Base-by-base conservation (phyloP, 108 stramenopile genomes). In the Nitzschia sp. region DNA sequence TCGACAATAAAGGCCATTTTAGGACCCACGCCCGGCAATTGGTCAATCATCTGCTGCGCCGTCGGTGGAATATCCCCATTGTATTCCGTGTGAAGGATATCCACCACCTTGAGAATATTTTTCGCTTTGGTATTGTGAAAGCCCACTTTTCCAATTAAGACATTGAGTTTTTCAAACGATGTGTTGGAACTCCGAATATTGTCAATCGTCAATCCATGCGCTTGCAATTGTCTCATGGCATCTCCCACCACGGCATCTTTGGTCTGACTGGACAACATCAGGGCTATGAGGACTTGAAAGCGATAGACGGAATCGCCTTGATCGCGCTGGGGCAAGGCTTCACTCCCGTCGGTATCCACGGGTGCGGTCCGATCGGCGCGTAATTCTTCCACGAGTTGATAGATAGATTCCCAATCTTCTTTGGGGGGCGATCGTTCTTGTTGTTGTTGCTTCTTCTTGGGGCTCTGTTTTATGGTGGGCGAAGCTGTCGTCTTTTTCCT, bases 91-190 rank as follows among this genome's bases (percentile, higher is more conserved):
- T 76, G 46, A 22, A 94, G 62, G 27, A 88, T 92, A 27, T 87
- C 72, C 6, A 75, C 84, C 8, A 80, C 73, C 57, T 87, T 55
- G 45, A 93, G 84, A 27, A 96, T 81, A 48, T 79, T 92, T 71
- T 90, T 96, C 52, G 92, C 90, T 76, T 96, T 96, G 81, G 92
- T 91, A 72, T 96, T 96, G 57, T 91, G 96, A 80, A 96, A 96
- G 15, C 96, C 96, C 44, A 94, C 95, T 44, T 68, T 80, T 25
- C 66, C 35, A 63, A 96, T 92, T 23, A 89, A 65, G 4, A 36
- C 27, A 68, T 93, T 89, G 54, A 96, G 58, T 45, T 58, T 65
- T 15, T 85, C 82, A 13, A 68, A 57, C 19, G 69, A 54, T 26
- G 83, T 85, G 1, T 57, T 4, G n/a, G n/a, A n/a, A 17, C 47